These are phyloP conservation scores for Letharia columbiana DNA, from an alignment of 495 filamentous ascomycete genomes.

Conservation along the genomic window DNA sequence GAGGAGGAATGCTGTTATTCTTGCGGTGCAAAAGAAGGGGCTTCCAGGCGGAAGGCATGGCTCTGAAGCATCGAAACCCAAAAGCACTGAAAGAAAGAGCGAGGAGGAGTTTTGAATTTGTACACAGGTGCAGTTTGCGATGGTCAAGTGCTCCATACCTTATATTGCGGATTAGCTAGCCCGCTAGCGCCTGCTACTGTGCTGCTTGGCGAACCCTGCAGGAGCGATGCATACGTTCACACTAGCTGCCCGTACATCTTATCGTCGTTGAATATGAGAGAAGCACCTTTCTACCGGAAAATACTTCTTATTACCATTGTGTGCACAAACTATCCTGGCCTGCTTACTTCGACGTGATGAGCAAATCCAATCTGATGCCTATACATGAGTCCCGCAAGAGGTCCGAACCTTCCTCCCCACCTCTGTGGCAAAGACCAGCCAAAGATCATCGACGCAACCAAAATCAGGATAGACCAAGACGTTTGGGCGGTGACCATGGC, in stretches of 20 bases:
- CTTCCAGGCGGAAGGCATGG: conserved; percentile 38
- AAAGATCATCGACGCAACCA: conserved; percentile 17
- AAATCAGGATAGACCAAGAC: conserved; percentile 18
- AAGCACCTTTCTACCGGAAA: background rate
- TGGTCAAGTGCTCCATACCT: too few relatives aligned
- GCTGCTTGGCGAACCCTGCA: background rate
- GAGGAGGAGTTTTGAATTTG: background rate
- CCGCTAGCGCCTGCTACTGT: background rate
- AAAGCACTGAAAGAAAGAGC: background rate
- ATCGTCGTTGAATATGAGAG: background rate
- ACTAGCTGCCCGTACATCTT: background rate
- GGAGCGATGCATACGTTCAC: background rate
- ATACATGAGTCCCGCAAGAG: conserved; percentile 16
- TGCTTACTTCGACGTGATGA: background rate
- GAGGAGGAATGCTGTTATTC: conserved; percentile 33
- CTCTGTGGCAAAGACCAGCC: conserved; percentile 14
- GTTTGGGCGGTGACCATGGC: background rate
- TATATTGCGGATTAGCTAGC: background rate
- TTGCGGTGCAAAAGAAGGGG: conserved; percentile 26
- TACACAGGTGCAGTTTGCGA: too few relatives aligned
- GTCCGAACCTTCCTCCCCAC: conserved; percentile 5
- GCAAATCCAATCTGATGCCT: background rate
- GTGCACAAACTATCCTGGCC: background rate
- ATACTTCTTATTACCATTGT: background rate
- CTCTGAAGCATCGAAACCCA: background rate